phyloP scores from a whole-genome alignment of 1,139 yeast species.

The Lizanozyma gosingica region DNA sequence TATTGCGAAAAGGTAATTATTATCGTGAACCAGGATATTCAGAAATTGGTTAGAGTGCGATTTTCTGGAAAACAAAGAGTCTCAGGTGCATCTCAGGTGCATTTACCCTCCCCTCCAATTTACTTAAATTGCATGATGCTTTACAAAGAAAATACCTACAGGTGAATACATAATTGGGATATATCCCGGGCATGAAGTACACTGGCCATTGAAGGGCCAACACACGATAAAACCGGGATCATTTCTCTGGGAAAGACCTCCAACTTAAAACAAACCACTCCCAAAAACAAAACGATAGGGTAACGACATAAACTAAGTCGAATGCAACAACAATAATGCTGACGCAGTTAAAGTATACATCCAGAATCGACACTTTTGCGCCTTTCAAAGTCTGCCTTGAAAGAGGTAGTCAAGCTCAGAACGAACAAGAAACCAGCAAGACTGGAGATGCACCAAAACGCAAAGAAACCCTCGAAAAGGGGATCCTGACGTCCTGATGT shows the following conservation, averaged over 20 bases:
- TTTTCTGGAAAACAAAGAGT: too few relatives aligned
- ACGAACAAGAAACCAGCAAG: conserved; percentile 9
- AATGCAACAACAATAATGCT: conserved; percentile 2
- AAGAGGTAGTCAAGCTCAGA: conserved; percentile 12
- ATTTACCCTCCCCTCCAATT: too few relatives aligned
- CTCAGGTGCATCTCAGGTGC: too few relatives aligned
- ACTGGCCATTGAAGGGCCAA: conserved; percentile 29
- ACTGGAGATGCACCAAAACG: neutral
- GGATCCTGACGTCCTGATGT: too few relatives aligned
- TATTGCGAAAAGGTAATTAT: too few relatives aligned
- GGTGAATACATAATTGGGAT: too few relatives aligned
- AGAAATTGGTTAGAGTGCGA: too few relatives aligned
- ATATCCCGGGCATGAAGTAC: conserved; percentile 50
- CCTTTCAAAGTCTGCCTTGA: conserved; percentile 7
- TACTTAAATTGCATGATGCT: too few relatives aligned
- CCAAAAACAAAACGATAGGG: conserved; percentile 17
- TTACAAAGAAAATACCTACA: too few relatives aligned
- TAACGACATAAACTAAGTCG: conserved; percentile 1
- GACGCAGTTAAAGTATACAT: neutral
- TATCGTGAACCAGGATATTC: too few relatives aligned
- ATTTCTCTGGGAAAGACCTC: conserved; percentile 29
- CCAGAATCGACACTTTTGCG: conserved; percentile 6
- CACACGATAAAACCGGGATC: conserved; percentile 43
- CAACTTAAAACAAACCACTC: conserved; percentile 26
- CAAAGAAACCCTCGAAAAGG: neutral